Evolutionary conservation across 2,329 filamentous ascomycete genomes (phyloP), one percentile per base, ranked within the genome.

Genomic region (Xylaria sp.): DNA sequence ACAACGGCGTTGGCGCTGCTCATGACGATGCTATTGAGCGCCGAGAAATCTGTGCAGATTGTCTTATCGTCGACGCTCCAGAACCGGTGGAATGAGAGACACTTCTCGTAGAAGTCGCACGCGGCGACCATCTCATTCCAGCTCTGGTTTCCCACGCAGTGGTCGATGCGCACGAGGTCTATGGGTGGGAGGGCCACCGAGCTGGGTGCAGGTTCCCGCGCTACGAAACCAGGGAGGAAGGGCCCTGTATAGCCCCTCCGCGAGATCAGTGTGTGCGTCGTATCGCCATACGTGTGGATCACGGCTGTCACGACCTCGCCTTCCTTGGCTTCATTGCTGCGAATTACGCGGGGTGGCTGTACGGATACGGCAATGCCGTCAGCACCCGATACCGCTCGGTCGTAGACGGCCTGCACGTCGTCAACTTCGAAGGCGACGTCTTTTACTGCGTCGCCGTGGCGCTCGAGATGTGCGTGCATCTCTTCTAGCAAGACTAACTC

Each of bases 371-470:
- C 74, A 74, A 87, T 85, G 69, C 88, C 66, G 46, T 63, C 66
- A 11, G 59, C 87, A 66, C 85, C 80, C 65, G 83, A 79, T 14
- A 96, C 83, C 17, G 94, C 94, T 60, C 86, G 87, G 60, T 80
- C 75, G 77, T 92, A 97, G 4, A 97, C 91, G 46, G 87, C 90
- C 61, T 90, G 86, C 38, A 96, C 92, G 72, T 92, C 87, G 78
- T 98, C 94, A 12, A 98, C 94, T 76, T 96, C 92, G 75, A 97
- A 97, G 11, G 94, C 91, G 35, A 97, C 93, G 72, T 97, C 94
- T 79, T 96, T 97, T 57, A 97, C 94, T 12, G 90, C 94, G 77
- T 98, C 94, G 23, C 94, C 94, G 73, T 98, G 94, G 65, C 87
- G 86, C 79, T 94, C 91, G 40, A 96, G 85, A 76, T 97, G 94